Conservation (phyloP, 1,284 basidiomycete species). For the Pyrrhoderma lamaoense region DNA sequence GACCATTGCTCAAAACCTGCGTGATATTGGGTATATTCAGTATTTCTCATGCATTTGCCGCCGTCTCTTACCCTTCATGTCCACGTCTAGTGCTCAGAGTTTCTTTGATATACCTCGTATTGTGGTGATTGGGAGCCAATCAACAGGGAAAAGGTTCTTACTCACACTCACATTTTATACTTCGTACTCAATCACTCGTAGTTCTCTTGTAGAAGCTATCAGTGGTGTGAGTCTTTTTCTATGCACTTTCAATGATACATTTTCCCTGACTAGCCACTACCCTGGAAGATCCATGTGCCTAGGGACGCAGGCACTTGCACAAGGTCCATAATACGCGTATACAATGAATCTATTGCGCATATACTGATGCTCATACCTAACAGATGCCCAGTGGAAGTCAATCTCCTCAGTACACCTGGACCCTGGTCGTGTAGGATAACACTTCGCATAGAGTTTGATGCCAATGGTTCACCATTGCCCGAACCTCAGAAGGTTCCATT, state of each 20-base stretch:
- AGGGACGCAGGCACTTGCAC: slow-evolving; percentile 25
- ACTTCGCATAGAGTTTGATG: slow-evolving; percentile 25
- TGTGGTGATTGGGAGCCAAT: too few relatives aligned
- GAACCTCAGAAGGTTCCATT: slow-evolving; percentile 18
- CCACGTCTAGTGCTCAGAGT: too few relatives aligned
- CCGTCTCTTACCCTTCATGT: too few relatives aligned
- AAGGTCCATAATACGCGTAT: slow-evolving; percentile 13
- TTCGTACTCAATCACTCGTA: too few relatives aligned
- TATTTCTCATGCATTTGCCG: too few relatives aligned
- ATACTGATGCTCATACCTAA: neutral
- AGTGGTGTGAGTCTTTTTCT: slow-evolving; percentile 4
- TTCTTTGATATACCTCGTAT: too few relatives aligned
- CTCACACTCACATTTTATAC: too few relatives aligned
- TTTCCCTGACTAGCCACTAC: slow-evolving; percentile 7
- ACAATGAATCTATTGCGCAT: neutral
- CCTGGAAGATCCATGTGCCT: slow-evolving; percentile 20
- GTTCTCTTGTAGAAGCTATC: too few relatives aligned
- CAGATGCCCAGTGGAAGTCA: slow-evolving; percentile 26
- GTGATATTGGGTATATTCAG: too few relatives aligned
- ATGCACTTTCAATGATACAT: neutral
- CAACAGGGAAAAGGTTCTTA: too few relatives aligned
- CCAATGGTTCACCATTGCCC: slow-evolving; percentile 10
- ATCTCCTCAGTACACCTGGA: slow-evolving; percentile 20
- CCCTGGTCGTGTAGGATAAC: slow-evolving; percentile 30
- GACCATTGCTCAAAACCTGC: too few relatives aligned